Base-by-base conservation (phyloP, 2,329 filamentous ascomycete species). In the Cylindrodendrum hubeiense region DNA sequence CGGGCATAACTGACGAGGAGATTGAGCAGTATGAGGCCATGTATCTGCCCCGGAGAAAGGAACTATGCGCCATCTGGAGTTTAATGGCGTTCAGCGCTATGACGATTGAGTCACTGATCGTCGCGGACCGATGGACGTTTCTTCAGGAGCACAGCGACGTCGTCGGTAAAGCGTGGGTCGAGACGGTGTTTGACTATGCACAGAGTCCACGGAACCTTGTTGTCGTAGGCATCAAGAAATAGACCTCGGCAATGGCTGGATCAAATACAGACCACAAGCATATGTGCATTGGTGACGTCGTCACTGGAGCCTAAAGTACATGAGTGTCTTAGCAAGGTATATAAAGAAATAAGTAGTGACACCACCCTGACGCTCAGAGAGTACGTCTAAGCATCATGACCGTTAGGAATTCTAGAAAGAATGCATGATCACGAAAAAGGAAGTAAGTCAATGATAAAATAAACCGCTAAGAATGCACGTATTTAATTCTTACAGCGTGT, bases 11-110 rank as follows among this genome's bases (percentile, higher is more conserved):
- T 0, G 93, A 97, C 71, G 90, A 91, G 41, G 91, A 95, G 68
- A 91, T 98, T 51, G 83, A 86, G 10, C 79, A 72, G 15, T 99
- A 98, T 77, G 91, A 93, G 74, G 74, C 77, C 10, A 77, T 80
- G 44, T 98, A 91, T 79, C 77, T 78, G 30, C 84, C 85, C 41
- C 85, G 91, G 59, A 93, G 92, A 81, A 92, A 94, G 72, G 92
- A 98, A 75, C 82, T 99, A 41, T 94, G 92, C 75, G 87, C 97
- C 8, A 89, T 97, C 64, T 99, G 96, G 96, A 94, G 89, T 71
- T 79, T 99, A 74, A 99, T 99, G 95, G 95, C 96, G 1, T 98
- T 97, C 74, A 97, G 94, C 78, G 95, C 95, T 3, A 89, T 89
- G 21, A 91, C 97, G 4, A 90, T 97, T 3, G 96, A 99, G 83